Evolutionary conservation across 2,329 filamentous ascomycete species (phyloP), one percentile per base, ranked within the genome.

Genomic region (Xylaria digitata): DNA sequence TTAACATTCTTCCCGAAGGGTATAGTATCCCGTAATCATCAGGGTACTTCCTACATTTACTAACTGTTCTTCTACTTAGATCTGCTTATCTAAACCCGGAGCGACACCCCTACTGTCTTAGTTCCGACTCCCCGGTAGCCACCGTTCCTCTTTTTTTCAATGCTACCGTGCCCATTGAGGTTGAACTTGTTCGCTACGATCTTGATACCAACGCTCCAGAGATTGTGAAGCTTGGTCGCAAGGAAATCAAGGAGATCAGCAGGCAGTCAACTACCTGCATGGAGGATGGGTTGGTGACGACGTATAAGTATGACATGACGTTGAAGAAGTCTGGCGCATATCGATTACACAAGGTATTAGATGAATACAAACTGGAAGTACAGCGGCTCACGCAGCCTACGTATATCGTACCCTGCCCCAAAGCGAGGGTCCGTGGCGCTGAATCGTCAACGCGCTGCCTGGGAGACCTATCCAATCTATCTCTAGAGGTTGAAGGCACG

Each of bases 1-100:
- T 99, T 80, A 96, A 99, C 77, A 97, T 99, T 75, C 84, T 99
- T 62, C 96, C 96, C 1, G 96, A 99, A 83, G 96, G 96, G 83
- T 91, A 79, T 72, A 84, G 66, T 6, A 48, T 15, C 59, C 23
- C 11, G 19, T 37, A 7, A 21, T 32, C 17, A 48, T 26, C 15
- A 21, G 19, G 30, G 37, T 13, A 34, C 11, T 15, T 13, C 56
- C 13, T 56, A 72, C 30, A 42, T 30, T 52, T 46, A 63, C 77
- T 81, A 63, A 82, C 74, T 59, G 46, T 61, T 63, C 37, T 60
- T 19, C 66, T 52, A 19, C 64, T 40, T 74, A 92, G 89, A 19
- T 96, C 94, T 55, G 96, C 94, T 15, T 85, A 94, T 55, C 84
- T 99, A 69, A 99, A 99, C 75, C 93, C 94, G 0, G 87, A 94